Base-by-base conservation (phyloP, 306 rosid genomes). In the Fagus sylvatica region DNA sequence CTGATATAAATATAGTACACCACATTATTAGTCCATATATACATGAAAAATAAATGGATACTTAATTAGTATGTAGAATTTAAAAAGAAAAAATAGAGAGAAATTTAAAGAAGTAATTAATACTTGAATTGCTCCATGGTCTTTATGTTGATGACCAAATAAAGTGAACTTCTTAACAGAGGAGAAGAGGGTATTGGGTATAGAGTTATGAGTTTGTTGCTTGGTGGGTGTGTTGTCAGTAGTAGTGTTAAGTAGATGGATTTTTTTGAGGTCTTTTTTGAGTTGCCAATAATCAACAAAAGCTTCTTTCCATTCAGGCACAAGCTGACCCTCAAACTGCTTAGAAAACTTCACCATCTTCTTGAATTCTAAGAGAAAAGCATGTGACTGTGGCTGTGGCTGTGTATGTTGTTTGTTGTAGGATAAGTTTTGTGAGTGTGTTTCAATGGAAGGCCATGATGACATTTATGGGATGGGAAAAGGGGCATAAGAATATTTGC, bases 281-380 rank as follows among this genome's bases (percentile, higher is more conserved):
- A 96, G 97, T 88, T 86, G 80, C 87, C 94, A 79, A 69, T 96
- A 96, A 86, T 96, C 98, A 15, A 96, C 98, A 82, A 88, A 96
- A 68, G 97, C 98, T 17, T 96, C 96, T 84, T 93, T 96, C 99
- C 99, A 96, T 90, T 96, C 99, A 33, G 99, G 99, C 68, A 96
- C 88, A 64, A 93, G 84, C 75, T 96, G 99, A 40, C 88, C 94
- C 42, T 96, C 98, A 79, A 96, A 96, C 51, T 96, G 98, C 87
- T 87, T 91, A n/a, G 96, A 88, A 78, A 96, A 96, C 81, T 93
- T 96, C 82, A 93, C 98, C 99, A 96, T 96, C 53, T 82, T 80
- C 48, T 78, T 28, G 28, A 22, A 22, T 22, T 22, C 28, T 22
- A 0, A 22, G 28, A 22, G 28, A 22, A 22, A 22, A 22, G 28